Percentiles rank a stretch among this genome's conserved stretches.
Evolutionary conservation across 805 yeast species (phyloP).

Genomic region (Candida taoyuanica): DNA sequence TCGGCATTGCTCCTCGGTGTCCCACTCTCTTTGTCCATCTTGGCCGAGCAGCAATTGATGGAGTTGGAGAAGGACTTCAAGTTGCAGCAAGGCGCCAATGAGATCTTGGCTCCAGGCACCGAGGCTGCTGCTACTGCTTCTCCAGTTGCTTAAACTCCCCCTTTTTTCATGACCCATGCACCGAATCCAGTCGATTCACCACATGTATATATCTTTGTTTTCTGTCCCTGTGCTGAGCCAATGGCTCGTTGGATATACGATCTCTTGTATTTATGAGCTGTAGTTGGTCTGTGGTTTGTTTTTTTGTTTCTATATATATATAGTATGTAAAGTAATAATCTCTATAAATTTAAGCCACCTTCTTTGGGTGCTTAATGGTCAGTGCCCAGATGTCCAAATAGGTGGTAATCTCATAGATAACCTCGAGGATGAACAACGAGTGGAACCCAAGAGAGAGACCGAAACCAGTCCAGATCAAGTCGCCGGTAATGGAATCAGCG

Average conservation of each 20-base stretch:
- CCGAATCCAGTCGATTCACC: too few relatives aligned
- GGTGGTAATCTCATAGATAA: constrained; percentile 72
- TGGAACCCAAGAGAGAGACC: constrained; percentile 66
- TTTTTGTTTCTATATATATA: too few relatives aligned
- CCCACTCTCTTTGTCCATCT: constrained; percentile 83
- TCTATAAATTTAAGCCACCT: constrained; percentile 22
- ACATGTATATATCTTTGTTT: too few relatives aligned
- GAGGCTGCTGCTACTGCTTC: constrained; percentile 33
- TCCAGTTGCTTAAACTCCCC: too few relatives aligned
- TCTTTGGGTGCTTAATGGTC: constrained; percentile 74
- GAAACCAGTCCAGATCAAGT: constrained; percentile 60
- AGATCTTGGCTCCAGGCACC: constrained; percentile 66
- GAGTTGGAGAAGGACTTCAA: constrained; percentile 93
- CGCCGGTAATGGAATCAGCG: constrained; percentile 39
- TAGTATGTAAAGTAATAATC: too few relatives aligned
- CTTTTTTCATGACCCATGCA: too few relatives aligned
- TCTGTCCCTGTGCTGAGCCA: too few relatives aligned
- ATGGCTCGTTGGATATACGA: too few relatives aligned
- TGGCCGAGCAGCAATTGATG: constrained; percentile 88
- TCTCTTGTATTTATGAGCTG: too few relatives aligned
- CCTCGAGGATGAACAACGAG: constrained; percentile 67
- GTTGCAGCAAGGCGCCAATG: constrained; percentile 73
- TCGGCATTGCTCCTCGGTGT: constrained; percentile 84
- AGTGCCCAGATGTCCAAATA: constrained; percentile 84
- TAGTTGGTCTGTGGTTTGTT: too few relatives aligned